phyloP scores from a whole-genome alignment of 2,329 filamentous ascomycete species.

The Penicillium sp. region DNA sequence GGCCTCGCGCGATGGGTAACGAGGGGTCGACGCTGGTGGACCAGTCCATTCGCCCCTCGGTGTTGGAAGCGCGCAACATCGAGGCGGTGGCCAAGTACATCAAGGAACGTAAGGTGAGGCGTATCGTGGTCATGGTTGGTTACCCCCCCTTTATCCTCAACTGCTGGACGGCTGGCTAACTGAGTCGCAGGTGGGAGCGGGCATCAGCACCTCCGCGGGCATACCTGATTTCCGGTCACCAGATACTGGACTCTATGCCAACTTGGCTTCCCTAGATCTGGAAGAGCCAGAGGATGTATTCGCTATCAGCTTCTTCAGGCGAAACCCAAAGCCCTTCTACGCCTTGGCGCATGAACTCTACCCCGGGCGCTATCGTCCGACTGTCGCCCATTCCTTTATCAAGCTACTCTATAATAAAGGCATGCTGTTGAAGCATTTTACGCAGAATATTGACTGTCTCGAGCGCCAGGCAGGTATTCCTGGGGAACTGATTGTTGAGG shows the following conservation, averaged over 20 bases:
- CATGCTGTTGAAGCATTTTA: conserved; percentile 80
- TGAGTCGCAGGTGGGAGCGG: conserved; percentile 66
- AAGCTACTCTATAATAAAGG: conserved; percentile 74
- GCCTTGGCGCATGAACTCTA: conserved; percentile 87
- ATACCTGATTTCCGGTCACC: conserved; percentile 95
- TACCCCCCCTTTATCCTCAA: neutral
- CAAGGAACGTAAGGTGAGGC: conserved; percentile 61
- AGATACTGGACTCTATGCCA: conserved; percentile 89
- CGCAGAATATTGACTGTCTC: conserved; percentile 96
- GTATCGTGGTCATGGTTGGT: conserved; percentile 74
- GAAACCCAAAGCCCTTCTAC: conserved; percentile 87
- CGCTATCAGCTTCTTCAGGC: conserved; percentile 82
- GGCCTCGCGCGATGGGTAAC: conserved; percentile 67
- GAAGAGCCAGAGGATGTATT: conserved; percentile 92
- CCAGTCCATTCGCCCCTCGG: conserved; percentile 61
- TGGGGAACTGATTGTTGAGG: conserved; percentile 77
- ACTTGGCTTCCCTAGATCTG: conserved; percentile 79
- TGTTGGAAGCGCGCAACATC: conserved; percentile 66
- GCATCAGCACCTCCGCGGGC: conserved; percentile 58
- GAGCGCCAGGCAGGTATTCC: conserved; percentile 85
- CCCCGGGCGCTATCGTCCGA: conserved; percentile 83
- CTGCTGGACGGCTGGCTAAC: conserved; percentile 6
- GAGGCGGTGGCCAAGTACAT: conserved; percentile 78
- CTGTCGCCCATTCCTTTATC: conserved; percentile 86
- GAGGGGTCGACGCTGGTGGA: conserved; percentile 68